phyloP scores from a whole-genome alignment of 192 early-diverging fungal genomes.

The Coemansia sp. region DNA sequence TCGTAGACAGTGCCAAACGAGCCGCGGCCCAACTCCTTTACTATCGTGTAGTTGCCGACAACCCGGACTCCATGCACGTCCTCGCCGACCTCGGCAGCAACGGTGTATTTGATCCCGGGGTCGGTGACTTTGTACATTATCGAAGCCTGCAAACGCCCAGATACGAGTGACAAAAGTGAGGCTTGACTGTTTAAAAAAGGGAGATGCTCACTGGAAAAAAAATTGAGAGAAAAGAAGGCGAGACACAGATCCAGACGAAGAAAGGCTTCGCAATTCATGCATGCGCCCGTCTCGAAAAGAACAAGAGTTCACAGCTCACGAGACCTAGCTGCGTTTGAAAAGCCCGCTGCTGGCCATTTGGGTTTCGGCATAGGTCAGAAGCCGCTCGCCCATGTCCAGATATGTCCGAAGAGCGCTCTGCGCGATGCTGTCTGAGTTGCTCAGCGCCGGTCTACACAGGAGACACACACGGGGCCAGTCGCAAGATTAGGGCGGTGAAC shows the following conservation, averaged over 20 bases:
- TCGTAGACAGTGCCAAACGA: slow-evolving; percentile 86
- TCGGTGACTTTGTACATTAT: slow-evolving; percentile 45
- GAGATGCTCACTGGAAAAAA: no score
- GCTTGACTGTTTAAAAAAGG: no score
- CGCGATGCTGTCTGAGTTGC: slow-evolving; percentile 3
- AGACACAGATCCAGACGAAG: no score
- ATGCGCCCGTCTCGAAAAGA: no score
- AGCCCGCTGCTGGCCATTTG: slow-evolving; percentile 12
- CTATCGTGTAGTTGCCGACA: slow-evolving; percentile 81
- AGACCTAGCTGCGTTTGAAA: slow-evolving; percentile 16
- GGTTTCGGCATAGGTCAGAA: slow-evolving; percentile 16
- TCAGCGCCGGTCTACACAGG: slow-evolving; percentile 15
- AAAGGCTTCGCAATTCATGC: no score
- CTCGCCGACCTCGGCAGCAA: slow-evolving; percentile 66
- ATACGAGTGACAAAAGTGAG: no score
- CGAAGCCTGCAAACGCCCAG: no score
- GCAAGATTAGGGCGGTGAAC: no score
- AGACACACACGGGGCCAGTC: no score
- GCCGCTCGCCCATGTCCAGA: slow-evolving; percentile 25
- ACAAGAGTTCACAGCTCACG: no score
- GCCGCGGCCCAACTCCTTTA: slow-evolving; percentile 76
- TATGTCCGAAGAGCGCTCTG: slow-evolving; percentile 11
- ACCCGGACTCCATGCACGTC: slow-evolving; percentile 64
- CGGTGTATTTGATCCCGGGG: slow-evolving; percentile 43
- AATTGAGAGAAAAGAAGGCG: neutral